Evolutionary conservation across 805 yeast species (phyloP), one percentile per base, ranked within the genome.

Genomic region (Cyberlindnera subsufficiens): DNA sequence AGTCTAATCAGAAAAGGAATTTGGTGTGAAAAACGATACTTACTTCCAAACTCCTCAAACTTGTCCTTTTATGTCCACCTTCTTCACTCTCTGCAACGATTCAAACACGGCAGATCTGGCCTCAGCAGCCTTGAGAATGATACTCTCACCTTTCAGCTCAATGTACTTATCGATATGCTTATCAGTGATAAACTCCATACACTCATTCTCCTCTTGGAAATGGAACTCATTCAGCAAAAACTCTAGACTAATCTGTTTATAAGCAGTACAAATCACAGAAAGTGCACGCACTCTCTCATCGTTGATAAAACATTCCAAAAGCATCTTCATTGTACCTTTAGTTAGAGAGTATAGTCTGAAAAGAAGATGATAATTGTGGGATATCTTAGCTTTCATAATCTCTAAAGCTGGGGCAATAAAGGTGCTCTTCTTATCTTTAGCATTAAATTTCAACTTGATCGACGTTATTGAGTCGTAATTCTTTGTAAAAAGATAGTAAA

Each of bases 41-140:
- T 17, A 38, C 36, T 8, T 27, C 3, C 18, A 7, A n/a, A 32
- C 22, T 11, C 32, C 15, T 46, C 43, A 81, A 7, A 80, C 71
- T 63, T 90, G 97, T 1, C 98, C 98, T 67, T 90, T 90, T 48
- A 91, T 89, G 58, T 90, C 97, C 13, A 90, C 80, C 56, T 72
- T 82, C 46, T 67, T 75, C 51, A 72, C 66, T 38, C 52, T 62
- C 47, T 60, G 62, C 50, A 62, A 68, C 38, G 56, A 66, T 47
- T 46, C 60, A 47, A 65, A 59, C 4, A 79, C 61, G 0, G 56
- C 55, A 0, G 64, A 14, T 45, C 65, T 58, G 4, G 64, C 61
- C 44, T 74, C 59, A 3, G 56, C 46, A 35, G 68, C 56, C 44
- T 66, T 69, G 39, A 67, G 54, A 39, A 55, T 61, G 36, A 52